A percentile compares a stretch with the other conserved stretches of the same genome.
Evolutionary conservation across 2,329 filamentous ascomycete species (phyloP).

Genomic region (Polytolypa hystricis): DNA sequence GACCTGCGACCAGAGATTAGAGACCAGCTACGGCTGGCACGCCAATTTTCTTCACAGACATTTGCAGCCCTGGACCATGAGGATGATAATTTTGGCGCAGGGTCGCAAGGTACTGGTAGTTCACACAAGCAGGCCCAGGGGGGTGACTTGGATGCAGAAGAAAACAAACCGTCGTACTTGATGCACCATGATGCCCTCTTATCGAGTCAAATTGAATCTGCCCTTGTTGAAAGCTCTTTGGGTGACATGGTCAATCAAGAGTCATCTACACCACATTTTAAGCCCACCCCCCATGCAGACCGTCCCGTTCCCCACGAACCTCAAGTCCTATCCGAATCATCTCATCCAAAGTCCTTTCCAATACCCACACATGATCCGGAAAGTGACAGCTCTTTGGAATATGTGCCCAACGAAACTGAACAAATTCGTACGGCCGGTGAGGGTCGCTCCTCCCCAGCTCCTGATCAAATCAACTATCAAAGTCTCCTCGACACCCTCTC

Average conservation of each 20-base stretch:
- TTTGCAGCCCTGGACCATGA: constrained; percentile 9
- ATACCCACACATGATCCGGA: constrained; percentile 9
- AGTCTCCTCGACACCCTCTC: constrained; percentile 39
- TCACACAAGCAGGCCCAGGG: no score
- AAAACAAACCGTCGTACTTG: constrained; percentile 19
- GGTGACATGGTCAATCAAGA: not conserved
- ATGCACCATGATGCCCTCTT: constrained; percentile 13
- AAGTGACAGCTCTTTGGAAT: not conserved
- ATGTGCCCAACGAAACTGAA: not conserved
- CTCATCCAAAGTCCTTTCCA: constrained; percentile 17
- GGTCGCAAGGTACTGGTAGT: constrained; percentile 15
- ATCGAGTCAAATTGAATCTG: constrained; percentile 13
- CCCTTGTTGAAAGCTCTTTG: constrained; percentile 11
- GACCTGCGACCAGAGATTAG: constrained; percentile 9
- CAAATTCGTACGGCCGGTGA: constrained; percentile 16
- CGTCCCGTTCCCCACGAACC: not conserved
- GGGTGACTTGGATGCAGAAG: constrained; percentile 16
- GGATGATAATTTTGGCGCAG: constrained; percentile 4
- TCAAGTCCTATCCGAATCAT: constrained; percentile 12
- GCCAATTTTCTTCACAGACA: constrained; percentile 7
- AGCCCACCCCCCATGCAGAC: constrained; percentile 18
- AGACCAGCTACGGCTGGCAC: constrained; percentile 6
- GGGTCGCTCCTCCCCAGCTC: constrained; percentile 13
- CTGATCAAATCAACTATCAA: constrained; percentile 36
- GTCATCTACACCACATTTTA: constrained; percentile 13